Conservation (phyloP, 2,329 filamentous ascomycete genomes). For the Xylariaceae sp. region DNA sequence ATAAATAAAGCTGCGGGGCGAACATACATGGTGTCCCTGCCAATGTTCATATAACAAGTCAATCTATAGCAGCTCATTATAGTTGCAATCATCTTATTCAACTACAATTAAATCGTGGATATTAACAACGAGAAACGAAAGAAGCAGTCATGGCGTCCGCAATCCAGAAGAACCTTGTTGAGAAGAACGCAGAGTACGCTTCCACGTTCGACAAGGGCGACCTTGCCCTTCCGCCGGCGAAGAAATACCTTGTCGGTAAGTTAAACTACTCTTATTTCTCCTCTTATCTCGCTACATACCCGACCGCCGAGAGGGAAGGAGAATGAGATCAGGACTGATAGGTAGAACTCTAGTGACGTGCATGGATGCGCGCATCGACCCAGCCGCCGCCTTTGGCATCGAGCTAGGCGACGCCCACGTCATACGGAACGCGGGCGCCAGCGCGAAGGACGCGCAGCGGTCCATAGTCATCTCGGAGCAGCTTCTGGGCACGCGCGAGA, state of each 20-base stretch:
- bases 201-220: slow-evolving; percentile 69
- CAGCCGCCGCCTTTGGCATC: slow-evolving; percentile 72
- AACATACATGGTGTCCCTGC: too few species aligned
- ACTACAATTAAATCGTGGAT: too few species aligned
- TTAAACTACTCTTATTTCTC: slow-evolving; percentile 1
- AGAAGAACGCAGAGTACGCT: slow-evolving; percentile 64
- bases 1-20: slow-evolving; percentile 18
- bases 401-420: slow-evolving; percentile 79
- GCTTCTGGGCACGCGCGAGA: slow-evolving; percentile 76
- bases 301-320: background rate
- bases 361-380: slow-evolving; percentile 81
- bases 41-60: too few species aligned
- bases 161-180: slow-evolving; percentile 61
- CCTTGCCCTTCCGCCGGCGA: slow-evolving; percentile 71
- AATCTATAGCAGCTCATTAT: too few species aligned
- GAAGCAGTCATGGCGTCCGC: slow-evolving; percentile 41
- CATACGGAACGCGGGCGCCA: slow-evolving; percentile 75
- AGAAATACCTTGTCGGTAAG: slow-evolving; percentile 70
- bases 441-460: slow-evolving; percentile 72
- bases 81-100: too few species aligned
- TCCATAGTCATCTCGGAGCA: slow-evolving; percentile 82
- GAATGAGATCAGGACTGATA: background rate
- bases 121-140: too few species aligned
- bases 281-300: background rate
- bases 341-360: slow-evolving; percentile 65